Base-by-base conservation (phyloP, 1,139 yeast genomes). In the Blastobotrys serpentis region DNA sequence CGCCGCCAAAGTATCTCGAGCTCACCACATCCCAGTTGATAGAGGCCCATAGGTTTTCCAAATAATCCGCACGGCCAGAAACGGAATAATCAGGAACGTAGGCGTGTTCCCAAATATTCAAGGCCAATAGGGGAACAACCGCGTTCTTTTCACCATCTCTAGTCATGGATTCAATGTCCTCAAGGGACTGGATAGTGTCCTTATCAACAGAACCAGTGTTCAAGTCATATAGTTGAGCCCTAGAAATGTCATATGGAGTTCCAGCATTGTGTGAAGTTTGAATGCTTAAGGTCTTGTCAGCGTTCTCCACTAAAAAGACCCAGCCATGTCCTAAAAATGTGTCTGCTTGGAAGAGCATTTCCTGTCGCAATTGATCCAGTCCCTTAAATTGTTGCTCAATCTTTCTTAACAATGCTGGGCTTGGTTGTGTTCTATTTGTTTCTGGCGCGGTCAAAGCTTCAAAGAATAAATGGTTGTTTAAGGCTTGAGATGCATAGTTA, bases 401-500 rank as follows among this genome's bases (percentile, higher is more conserved):
- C 33, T 68, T 57, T 40, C 55, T 47, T 23, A 43, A 48, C 44
- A 68, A 56, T 39, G 56, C 54, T 21, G 65, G 52, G 50, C 63
- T 54, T 18, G 76, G 74, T 50, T 59, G 60, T 13, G 69, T 62
- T 6, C 51, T 55, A 46, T 59, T 58, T 21, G 52, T 45, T 25
- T 52, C 56, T 11, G 60, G 52, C 18, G 52, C 51, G n/a, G 57
- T 54, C 51, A 90, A 74, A 61, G 86, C 86, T 65, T 85, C 82
- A 64, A 89, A 81, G 60, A 86, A 88, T 51, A 92, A 75, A 69
- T 92, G 98, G 71, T 92, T 92, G 71, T 89, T 90, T 70, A 86
- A 95, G 1, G 90, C 84, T 66, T 86, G 96, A 3, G 96, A 86
- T 10, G 98, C 97, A 63, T 76, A 80, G 70, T 89, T 94, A 75